Base-by-base conservation (phyloP, 2,329 filamentous ascomycete genomes). In the Penicillium sp. region DNA sequence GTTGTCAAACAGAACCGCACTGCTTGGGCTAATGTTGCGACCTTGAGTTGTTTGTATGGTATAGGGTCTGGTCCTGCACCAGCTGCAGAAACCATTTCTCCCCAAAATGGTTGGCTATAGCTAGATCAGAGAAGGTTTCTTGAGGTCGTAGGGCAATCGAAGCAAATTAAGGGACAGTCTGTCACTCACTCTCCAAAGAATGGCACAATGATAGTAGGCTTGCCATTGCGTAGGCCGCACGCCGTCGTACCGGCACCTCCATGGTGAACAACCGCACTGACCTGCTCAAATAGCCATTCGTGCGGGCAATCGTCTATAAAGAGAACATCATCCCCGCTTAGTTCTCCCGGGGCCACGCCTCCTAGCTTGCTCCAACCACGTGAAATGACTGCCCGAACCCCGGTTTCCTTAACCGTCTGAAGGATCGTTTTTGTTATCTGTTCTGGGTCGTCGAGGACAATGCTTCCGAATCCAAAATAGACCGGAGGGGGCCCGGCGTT, bases 191-290 rank as follows among this genome's bases (percentile, higher is more conserved):
- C 81, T 37, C 81, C 81, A 59, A 83, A 83, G 64, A 83, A 85
- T 0, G 82, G 82, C 1, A 85, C 77, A 16, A 85, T 74, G 0
- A 78, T 66, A 0, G 81, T 84, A 1, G 82, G 80, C 20, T 73
- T 68, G 1, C 77, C 81, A 44, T 78, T 73, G 2, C 74, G 68
- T 10, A 84, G 74, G 0, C 82, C 81, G 24, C 75, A 77, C 5
- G 82, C 81, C 3, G 81, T 83, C 0, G 81, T 83, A 1, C 82
- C 82, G 18, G 82, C 82, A 18, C 82, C 82, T 32, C 82, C 82
- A 53, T 85, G 81, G 58, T 85, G 82, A 1, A 84, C 75, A 0
- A 84, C 81, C 31, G 74, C 76, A 0, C 79, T 74, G 3, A 84
- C 80, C 9, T 76, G 73, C 57, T 81, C 74, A 61, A 84, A 84